A percentile compares a stretch with the other conserved stretches of the same genome.
phyloP scores from a whole-genome alignment of 1,284 basidiomycete species.

The Fomitopsis schrenkii region DNA sequence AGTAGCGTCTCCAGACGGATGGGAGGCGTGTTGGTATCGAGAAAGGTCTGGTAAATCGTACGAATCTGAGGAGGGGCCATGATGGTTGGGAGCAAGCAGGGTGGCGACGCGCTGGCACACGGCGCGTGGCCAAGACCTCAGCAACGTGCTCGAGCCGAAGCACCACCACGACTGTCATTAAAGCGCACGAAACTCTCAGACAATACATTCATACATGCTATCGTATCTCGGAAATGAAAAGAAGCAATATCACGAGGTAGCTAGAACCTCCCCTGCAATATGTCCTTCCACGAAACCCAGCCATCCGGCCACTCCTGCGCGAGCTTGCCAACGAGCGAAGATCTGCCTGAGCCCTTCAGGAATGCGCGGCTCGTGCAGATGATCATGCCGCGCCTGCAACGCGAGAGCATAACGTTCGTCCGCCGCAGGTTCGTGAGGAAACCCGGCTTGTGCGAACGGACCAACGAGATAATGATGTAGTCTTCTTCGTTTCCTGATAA shows the following conservation, averaged over 20 bases:
- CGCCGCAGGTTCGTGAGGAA: conserved; percentile 54
- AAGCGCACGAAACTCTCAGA: background rate
- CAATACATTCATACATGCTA: background rate
- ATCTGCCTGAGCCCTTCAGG: conserved; percentile 3
- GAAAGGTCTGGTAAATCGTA: conserved; percentile 20
- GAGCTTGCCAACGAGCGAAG: conserved; percentile 12
- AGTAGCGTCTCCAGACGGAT: conserved; percentile 17
- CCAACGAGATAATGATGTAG: conserved; percentile 56
- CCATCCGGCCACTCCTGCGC: conserved; percentile 11
- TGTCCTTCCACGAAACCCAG: conserved; percentile 3
- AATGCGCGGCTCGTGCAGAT: conserved; percentile 20
- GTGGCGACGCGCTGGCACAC: background rate
- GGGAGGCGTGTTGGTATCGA: conserved; percentile 17
- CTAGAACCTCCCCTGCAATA: conserved; percentile 4
- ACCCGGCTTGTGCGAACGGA: conserved; percentile 53
- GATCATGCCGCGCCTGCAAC: conserved; percentile 18
- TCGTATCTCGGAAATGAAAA: background rate
- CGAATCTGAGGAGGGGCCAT: conserved; percentile 6
- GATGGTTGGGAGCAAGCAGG: background rate
- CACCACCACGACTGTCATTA: background rate
- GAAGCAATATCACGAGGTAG: background rate
- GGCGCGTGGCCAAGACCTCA: background rate
- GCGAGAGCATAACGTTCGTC: conserved; percentile 58
- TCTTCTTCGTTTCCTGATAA: conserved; percentile 34
- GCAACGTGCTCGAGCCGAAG: background rate